phyloP scores from a whole-genome alignment of 2,329 filamentous ascomycete genomes.

The Metarhizium guizhouense region DNA sequence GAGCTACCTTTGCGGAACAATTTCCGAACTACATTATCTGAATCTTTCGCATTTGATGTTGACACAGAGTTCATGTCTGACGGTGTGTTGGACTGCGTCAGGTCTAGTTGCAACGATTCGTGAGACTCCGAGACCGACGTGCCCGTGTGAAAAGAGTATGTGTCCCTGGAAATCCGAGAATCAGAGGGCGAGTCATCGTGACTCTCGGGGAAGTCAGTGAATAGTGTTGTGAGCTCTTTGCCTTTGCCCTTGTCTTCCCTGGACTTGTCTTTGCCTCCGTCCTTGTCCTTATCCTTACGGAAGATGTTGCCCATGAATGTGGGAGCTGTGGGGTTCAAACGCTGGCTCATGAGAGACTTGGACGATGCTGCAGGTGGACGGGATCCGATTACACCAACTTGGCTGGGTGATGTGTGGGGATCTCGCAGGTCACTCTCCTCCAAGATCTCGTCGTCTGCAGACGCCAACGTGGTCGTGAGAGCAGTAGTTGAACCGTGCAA shows the following conservation, averaged over 20 bases:
- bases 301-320: slow-evolving; percentile 73
- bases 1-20: slow-evolving; percentile 58
- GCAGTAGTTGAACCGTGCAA: slow-evolving; percentile 65
- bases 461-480: slow-evolving; percentile 51
- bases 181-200: slow-evolving; percentile 42
- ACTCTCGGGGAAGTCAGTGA: slow-evolving; percentile 26
- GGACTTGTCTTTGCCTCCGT: slow-evolving; percentile 25
- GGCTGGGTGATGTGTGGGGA: slow-evolving; percentile 43
- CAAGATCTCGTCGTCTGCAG: slow-evolving; percentile 56
- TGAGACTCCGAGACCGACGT: slow-evolving; percentile 51
- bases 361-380: slow-evolving; percentile 41
- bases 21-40: slow-evolving; percentile 50
- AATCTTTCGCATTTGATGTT: slow-evolving; percentile 34
- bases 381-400: slow-evolving; percentile 71
- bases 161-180: slow-evolving; percentile 46
- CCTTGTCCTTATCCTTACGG: slow-evolving; percentile 28
- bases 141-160: slow-evolving; percentile 48
- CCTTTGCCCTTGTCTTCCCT: slow-evolving; percentile 29
- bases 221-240: slow-evolving; percentile 26
- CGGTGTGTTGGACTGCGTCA: slow-evolving; percentile 45
- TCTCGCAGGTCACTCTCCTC: slow-evolving; percentile 47
- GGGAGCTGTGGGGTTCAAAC: slow-evolving; percentile 79
- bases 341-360: slow-evolving; percentile 41
- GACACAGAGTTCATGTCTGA: slow-evolving; percentile 40
- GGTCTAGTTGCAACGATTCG: slow-evolving; percentile 48